phyloP scores from a whole-genome alignment of 345 rosid species.

The Populus simonii region DNA sequence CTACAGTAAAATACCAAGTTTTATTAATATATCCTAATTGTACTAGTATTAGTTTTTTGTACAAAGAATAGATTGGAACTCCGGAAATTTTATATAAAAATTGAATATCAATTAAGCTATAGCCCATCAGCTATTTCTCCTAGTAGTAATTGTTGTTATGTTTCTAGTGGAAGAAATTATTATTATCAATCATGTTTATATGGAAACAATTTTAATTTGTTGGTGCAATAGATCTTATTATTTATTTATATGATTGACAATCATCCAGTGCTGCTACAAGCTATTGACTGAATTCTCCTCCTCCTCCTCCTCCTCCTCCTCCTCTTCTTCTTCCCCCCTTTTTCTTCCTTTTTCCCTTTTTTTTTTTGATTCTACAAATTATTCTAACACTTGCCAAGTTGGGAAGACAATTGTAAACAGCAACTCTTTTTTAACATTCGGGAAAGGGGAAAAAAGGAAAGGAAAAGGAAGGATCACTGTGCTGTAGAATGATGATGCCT shows the following conservation, averaged over 20 bases:
- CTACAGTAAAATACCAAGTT: no score
- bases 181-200: no score
- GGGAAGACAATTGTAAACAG: neutral
- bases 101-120: no score
- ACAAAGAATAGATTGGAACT: no score
- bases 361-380: neutral
- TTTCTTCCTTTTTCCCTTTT: rapidly evolving
- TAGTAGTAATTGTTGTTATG: no score
- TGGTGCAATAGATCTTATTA: neutral
- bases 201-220: neutral
- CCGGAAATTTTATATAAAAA: no score
- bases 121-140: no score
- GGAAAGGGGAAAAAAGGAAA: neutral
- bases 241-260: neutral
- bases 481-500: neutral
- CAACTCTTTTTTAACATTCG: neutral
- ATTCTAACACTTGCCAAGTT: neutral
- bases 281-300: neutral
- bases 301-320: no score
- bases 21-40: no score
- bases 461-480: neutral
- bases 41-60: no score
- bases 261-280: neutral
- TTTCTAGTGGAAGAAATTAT: no score
- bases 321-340: neutral